Evolutionary conservation across 495 filamentous ascomycete species (phyloP).

Genomic region (Penicillium mononematosum): DNA sequence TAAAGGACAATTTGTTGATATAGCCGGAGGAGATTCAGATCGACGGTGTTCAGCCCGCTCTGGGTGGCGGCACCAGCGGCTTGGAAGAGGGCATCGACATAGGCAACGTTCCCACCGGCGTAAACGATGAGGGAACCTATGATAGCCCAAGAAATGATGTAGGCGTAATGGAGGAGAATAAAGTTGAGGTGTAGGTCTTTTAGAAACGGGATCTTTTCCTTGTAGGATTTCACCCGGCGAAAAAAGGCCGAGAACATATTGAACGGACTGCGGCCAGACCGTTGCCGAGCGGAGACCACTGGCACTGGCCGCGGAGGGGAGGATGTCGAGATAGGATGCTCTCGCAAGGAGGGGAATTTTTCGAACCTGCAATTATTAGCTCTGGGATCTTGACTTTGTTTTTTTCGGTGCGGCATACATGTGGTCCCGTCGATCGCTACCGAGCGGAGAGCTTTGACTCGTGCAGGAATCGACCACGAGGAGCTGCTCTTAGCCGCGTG

Average conservation of each 20-base stretch:
- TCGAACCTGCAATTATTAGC: constrained; percentile 14
- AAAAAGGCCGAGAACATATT: constrained; percentile 37
- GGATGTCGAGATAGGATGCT: constrained; percentile 9
- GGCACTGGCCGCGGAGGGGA: constrained; percentile 12
- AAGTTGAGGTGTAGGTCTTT: constrained; percentile 71
- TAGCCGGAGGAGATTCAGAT: constrained; percentile 69
- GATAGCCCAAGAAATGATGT: constrained; percentile 68
- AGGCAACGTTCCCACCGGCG: constrained; percentile 58
- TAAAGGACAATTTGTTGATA: constrained; percentile 80
- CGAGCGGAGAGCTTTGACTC: constrained; percentile 19
- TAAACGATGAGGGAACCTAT: constrained; percentile 76
- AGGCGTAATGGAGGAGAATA: constrained; percentile 82
- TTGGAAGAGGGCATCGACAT: constrained; percentile 90
- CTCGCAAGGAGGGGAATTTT: constrained; percentile 21
- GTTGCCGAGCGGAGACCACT: constrained; percentile 16
- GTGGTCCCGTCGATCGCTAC: constrained; percentile 23
- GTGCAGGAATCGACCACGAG: constrained; percentile 19
- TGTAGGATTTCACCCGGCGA: constrained; percentile 20
- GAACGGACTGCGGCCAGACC: constrained; percentile 17
- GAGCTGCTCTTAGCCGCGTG: constrained; percentile 26
- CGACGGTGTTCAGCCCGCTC: constrained; percentile 84
- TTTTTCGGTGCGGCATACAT: constrained; percentile 15
- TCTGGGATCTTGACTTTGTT: not conserved
- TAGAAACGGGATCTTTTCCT: constrained; percentile 34
- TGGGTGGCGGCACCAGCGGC: constrained; percentile 79